Evolutionary conservation across 2,329 filamentous ascomycete species (phyloP).

Genomic region (Botrytis hyacinthi): DNA sequence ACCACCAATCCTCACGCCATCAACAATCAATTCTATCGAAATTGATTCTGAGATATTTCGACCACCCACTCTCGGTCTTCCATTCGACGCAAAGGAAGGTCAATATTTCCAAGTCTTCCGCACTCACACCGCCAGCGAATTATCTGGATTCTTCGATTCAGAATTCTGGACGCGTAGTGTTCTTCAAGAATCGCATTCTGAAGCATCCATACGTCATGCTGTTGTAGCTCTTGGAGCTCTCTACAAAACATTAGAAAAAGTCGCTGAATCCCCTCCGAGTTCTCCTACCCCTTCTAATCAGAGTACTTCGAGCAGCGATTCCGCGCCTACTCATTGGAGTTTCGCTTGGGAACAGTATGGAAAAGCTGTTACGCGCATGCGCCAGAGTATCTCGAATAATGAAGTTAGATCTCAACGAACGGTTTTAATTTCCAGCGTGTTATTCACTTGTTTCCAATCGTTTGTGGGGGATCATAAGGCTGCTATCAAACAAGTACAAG

Average conservation of each 20-base stretch:
- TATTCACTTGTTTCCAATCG: slow-evolving; percentile 67
- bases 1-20: background rate
- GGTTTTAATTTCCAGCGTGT: slow-evolving; percentile 61
- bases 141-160: slow-evolving; percentile 66
- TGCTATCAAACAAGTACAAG: slow-evolving; percentile 61
- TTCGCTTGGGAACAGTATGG: slow-evolving; percentile 60
- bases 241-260: slow-evolving; percentile 64
- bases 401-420: slow-evolving; percentile 48
- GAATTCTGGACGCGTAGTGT: slow-evolving; percentile 64
- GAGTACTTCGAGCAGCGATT: slow-evolving; percentile 36
- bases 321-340: slow-evolving; percentile 54
- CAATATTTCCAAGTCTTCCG: slow-evolving; percentile 63
- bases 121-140: slow-evolving; percentile 57
- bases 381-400: slow-evolving; percentile 46
- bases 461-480: slow-evolving; percentile 63
- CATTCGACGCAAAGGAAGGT: slow-evolving; percentile 51
- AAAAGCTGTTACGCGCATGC: slow-evolving; percentile 52
- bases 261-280: slow-evolving; percentile 48
- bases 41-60: background rate
- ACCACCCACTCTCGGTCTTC: slow-evolving; percentile 23
- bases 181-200: slow-evolving; percentile 60
- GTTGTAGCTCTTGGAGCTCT: slow-evolving; percentile 65
- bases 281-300: slow-evolving; percentile 30
- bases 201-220: slow-evolving; percentile 61
- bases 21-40: slow-evolving; percentile 6